Base-by-base conservation (phyloP, 371 early-diverging fungal species). In the Fennellomyces sp. region DNA sequence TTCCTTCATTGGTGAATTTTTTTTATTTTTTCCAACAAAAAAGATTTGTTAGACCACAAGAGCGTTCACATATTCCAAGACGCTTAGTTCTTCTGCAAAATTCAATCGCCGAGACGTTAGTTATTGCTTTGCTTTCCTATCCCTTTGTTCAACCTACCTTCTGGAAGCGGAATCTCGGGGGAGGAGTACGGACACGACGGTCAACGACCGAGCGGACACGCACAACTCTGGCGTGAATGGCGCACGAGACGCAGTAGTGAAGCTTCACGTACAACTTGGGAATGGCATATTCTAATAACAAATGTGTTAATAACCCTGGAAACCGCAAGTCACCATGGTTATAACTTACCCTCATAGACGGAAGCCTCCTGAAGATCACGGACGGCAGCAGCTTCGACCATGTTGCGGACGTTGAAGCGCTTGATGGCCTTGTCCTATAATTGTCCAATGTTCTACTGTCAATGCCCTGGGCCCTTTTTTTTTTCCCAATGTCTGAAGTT, bases 241-340 rank as follows among this genome's bases (percentile, higher is more conserved):
- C 99, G 88, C 99, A 98, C 33, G 95, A 94, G 61, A 99, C 84
- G 81, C 99, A 99, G 91, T 97, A 93, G 75, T 94, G 94, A 65
- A 88, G 83, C 89, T 98, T 98, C 86, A 95, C 85, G 90, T 95
- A 97, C 70, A 97, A 86, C 86, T 96, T 97, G 81, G 99, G 99
- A 60, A 98, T 86, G 63, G 92, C 94, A 84, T 94, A 96, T 75
- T 91, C 91, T 81, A 56, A 29, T 41, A 4, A 30, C 7, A 54
- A 42, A 31, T n/a, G 3, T 53, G 54, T 8, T 19, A 53, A 35
- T 23, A 49, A 25, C 15, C n/a, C n/a, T n/a, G n/a, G 5, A 21
- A 45, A 23, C 12, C 10, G 11, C 23, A 45, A 23, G 11, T 17
- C 17, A 21, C 1, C 3, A 21, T 11, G 1, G 25, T 28, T 17